Base-by-base conservation (phyloP, 768 basidiomycete species). In the Auricularia sp. region DNA sequence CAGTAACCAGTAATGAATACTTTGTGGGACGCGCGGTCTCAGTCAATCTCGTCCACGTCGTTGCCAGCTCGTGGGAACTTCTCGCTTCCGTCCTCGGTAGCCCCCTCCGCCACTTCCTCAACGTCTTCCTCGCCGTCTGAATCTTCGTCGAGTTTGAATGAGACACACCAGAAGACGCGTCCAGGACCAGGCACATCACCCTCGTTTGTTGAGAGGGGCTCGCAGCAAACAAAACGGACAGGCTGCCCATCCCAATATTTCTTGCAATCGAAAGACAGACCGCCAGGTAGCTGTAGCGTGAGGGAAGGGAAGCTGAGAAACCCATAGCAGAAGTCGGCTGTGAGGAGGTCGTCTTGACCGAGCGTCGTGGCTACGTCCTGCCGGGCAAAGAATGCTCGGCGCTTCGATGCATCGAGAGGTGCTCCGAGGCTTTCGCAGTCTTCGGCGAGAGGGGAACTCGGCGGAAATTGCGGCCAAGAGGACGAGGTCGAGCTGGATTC, bases 211-310 rank as follows among this genome's bases (percentile, higher is more conserved):
- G 12, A 64, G 33, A 33, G 61, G 66, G 84, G 81, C 70, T 88
- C 81, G 71, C 89, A 90, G 72, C 94, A 96, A 21, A 91, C 80
- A 73, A 96, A 98, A 21, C 84, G 80, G 39, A 95, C 90, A 0
- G 91, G 93, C 74, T 95, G 93, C 29, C 91, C 90, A 68, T 96
- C 93, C 95, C 95, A 98, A 71, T 96, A 96, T 69, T 83, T 79
- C 72, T 88, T 81, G 39, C 98, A 75, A 71, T 93, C 90, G 70
- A 98, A 92, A 0, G 83, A 83, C 21, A 96, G 74, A 0, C 91
- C 90, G 12, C 88, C 92, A 0, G 95, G 93, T 1, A 98, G 78
- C 35, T 84, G 82, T 3, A 95, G 78, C 33, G 84, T 79, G 39
- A 90, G 79, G 21, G 78, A 77, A 4, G 84, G 88, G 71, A 93